These are phyloP conservation scores for Trametes hirsuta DNA, from an alignment of 1,284 basidiomycete genomes.

Conservation along the genomic window DNA sequence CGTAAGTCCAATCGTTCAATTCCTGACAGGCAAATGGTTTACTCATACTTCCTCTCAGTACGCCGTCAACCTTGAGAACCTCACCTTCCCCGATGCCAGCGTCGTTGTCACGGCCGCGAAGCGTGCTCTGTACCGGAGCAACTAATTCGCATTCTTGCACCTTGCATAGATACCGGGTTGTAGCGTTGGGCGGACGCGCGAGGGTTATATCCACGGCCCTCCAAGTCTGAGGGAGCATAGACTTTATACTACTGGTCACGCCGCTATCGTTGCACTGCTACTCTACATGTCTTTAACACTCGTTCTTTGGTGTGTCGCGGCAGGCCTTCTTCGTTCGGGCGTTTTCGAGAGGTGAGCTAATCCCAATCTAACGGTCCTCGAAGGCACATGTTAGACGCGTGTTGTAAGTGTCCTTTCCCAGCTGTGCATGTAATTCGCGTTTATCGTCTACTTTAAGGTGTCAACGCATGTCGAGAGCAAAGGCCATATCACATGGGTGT, in stretches of 20 bases:
- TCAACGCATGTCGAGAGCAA: too few relatives aligned
- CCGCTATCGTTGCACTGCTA: slow-evolving; percentile 32
- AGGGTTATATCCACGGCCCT: slow-evolving; percentile 24
- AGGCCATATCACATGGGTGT: too few relatives aligned
- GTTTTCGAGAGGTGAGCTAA: too few relatives aligned
- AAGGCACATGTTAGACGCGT: too few relatives aligned
- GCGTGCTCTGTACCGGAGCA: slow-evolving; percentile 87
- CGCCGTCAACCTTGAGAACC: slow-evolving; percentile 83
- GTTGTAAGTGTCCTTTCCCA: too few relatives aligned
- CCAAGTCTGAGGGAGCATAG: slow-evolving; percentile 24
- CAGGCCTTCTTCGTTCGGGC: too few relatives aligned
- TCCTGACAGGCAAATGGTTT: background rate
- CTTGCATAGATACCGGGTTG: slow-evolving; percentile 13
- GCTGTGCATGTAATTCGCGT: too few relatives aligned
- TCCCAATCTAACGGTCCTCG: too few relatives aligned
- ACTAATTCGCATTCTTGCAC: slow-evolving; percentile 45
- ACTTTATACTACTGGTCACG: slow-evolving; percentile 31
- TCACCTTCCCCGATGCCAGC: slow-evolving; percentile 90
- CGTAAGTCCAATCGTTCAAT: slow-evolving; percentile 51
- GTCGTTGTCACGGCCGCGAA: slow-evolving; percentile 90
- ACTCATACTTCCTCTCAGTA: slow-evolving; percentile 56
- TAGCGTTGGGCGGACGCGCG: slow-evolving; percentile 19
- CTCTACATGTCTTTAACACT: slow-evolving; percentile 28
- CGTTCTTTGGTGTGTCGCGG: slow-evolving; percentile 3
- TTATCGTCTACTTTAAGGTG: too few relatives aligned